Evolutionary conservation across 371 early-diverging fungal species (phyloP).

Genomic region (Mortierella sp.): DNA sequence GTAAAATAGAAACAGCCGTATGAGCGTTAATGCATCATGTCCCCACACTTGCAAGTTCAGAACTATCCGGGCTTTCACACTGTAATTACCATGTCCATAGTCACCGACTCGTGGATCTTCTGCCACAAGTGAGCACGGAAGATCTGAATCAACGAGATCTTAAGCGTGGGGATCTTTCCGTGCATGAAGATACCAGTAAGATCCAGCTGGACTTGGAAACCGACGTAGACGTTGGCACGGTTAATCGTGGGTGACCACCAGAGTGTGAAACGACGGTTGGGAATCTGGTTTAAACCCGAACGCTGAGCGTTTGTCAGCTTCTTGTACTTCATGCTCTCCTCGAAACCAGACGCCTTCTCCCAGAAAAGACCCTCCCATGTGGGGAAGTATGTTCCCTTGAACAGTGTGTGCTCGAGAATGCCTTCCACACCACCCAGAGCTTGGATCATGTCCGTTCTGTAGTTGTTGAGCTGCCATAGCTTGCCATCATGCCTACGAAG

Average conservation of each 20-base stretch:
- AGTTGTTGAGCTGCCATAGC: slow-evolving; percentile 96
- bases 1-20: slow-evolving; percentile 3
- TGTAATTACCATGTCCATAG: slow-evolving; percentile 72
- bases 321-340: slow-evolving; percentile 85
- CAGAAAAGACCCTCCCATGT: slow-evolving; percentile 99
- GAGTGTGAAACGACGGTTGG: slow-evolving; percentile 99
- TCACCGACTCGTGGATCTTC: slow-evolving; percentile 97
- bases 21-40: too few relatives aligned
- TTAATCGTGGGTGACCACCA: slow-evolving; percentile 99
- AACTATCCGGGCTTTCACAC: too few relatives aligned
- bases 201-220: slow-evolving; percentile 99
- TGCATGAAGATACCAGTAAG: slow-evolving; percentile 99
- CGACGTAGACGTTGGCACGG: slow-evolving; percentile 97
- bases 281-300: slow-evolving; percentile 98
- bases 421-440: slow-evolving; percentile 98
- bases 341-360: slow-evolving; percentile 86
- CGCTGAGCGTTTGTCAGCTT: slow-evolving; percentile 99
- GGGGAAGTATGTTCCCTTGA: slow-evolving; percentile 97
- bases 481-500: slow-evolving; percentile 92
- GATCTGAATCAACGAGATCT: slow-evolving; percentile 98
- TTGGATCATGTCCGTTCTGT: slow-evolving; percentile 98
- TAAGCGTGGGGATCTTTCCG: slow-evolving; percentile 99
- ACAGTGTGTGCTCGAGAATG: slow-evolving; percentile 98
- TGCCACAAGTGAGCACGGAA: slow-evolving; percentile 99
- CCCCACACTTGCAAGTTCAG: too few relatives aligned